A percentile compares a stretch with the other conserved stretches of the same genome.
Evolutionary conservation across 192 early-diverging fungal genomes (phyloP).

Genomic region (Spinellus fusiger): DNA sequence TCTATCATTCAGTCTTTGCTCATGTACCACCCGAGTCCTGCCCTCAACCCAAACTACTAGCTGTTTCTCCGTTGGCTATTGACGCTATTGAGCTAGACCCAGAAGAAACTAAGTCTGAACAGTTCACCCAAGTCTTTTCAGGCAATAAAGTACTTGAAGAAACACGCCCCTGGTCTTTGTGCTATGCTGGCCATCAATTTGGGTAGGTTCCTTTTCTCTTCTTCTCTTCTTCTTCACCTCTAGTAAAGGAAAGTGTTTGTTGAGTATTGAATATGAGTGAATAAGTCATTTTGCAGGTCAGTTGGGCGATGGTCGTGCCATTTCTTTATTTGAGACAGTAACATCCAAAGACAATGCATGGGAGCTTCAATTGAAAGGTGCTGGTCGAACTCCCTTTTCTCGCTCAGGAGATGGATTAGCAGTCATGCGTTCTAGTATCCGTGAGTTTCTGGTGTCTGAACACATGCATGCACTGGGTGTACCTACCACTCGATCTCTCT

Average conservation of each 20-base stretch:
- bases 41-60: slow-evolving; percentile 22
- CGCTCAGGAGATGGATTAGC: slow-evolving; percentile 85
- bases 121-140: slow-evolving; percentile 33
- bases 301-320: slow-evolving; percentile 84
- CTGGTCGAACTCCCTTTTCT: slow-evolving; percentile 81
- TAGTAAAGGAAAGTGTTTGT: background rate
- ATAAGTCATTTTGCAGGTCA: slow-evolving; percentile 58
- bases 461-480: slow-evolving; percentile 66
- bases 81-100: slow-evolving; percentile 30
- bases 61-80: slow-evolving; percentile 23
- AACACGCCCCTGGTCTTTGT: slow-evolving; percentile 58
- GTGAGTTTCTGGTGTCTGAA: slow-evolving; percentile 78
- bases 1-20: slow-evolving; percentile 37
- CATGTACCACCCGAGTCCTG: slow-evolving; percentile 38
- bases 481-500: slow-evolving; percentile 73
- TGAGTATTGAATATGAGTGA: background rate
- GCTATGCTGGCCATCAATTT: slow-evolving; percentile 72
- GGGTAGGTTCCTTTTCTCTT: slow-evolving; percentile 22
- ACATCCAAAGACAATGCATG: slow-evolving; percentile 34
- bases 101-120: slow-evolving; percentile 13
- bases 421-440: slow-evolving; percentile 78
- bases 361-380: slow-evolving; percentile 87
- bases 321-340: slow-evolving; percentile 59
- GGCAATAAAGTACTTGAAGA: slow-evolving; percentile 37
- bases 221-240: no score